Evolutionary conservation across 2,329 filamentous ascomycete species (phyloP).

Genomic region (Fusarium sp.): DNA sequence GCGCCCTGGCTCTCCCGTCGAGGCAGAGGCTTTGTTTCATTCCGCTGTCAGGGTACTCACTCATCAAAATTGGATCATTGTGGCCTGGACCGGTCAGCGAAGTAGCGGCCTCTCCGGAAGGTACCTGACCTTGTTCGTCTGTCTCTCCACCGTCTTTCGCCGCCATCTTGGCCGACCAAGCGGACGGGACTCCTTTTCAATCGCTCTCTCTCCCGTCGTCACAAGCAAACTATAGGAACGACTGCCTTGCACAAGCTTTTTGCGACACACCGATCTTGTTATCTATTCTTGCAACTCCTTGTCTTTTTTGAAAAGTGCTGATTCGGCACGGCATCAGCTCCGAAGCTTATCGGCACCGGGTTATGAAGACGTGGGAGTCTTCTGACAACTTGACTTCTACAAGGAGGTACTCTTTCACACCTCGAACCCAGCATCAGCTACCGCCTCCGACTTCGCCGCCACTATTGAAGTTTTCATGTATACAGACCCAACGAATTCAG

Average conservation of each 20-base stretch:
- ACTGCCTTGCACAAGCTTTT: conserved; percentile 1
- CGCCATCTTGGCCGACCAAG: conserved; percentile 26
- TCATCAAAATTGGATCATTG: conserved; percentile 31
- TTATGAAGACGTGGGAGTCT: conserved; percentile 10
- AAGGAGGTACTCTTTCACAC: conserved; percentile 11
- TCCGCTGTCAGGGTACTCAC: conserved; percentile 25
- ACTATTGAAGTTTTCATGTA: conserved; percentile 33
- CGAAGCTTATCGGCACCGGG: conserved; percentile 24
- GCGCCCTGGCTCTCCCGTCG: neutral
- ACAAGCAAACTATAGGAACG: conserved; percentile 11
- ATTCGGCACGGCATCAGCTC: conserved; percentile 11
- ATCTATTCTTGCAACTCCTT: conserved; percentile 1
- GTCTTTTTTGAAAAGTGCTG: conserved; percentile 6
- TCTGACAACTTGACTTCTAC: conserved; percentile 2
- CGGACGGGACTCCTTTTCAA: conserved; percentile 29
- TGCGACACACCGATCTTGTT: conserved; percentile 1
- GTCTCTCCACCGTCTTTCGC: conserved; percentile 31
- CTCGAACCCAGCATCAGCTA: conserved; percentile 3
- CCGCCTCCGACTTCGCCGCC: conserved; percentile 24
- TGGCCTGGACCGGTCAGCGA: conserved; percentile 35
- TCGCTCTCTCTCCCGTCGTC: conserved; percentile 20
- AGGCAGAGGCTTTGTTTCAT: conserved; percentile 32
- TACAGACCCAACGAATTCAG: conserved; percentile 26
- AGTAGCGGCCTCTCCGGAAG: conserved; percentile 34
- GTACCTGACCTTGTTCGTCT: conserved; percentile 22